Evolutionary conservation across 441 rosid species (phyloP), one percentile per base, ranked within the genome.

Genomic region (Corymbia calophylla): DNA sequence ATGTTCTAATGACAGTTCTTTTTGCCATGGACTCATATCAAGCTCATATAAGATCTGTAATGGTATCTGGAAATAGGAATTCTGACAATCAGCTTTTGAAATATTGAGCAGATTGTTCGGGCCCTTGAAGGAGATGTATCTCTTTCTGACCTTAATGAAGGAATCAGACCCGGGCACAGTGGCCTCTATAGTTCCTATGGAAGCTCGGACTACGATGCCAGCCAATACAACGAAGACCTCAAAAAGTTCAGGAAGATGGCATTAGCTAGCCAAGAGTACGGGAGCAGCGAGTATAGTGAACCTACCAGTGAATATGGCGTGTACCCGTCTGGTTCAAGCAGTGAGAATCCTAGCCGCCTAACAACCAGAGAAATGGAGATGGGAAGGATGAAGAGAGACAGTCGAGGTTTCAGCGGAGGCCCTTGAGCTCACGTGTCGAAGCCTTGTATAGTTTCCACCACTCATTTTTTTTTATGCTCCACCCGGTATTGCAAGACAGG

Each of bases 51-150:
- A 39, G 8, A 23, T 73, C 84, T 39, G 84, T 39, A 21, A 21
- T 4, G 29, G 49, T 73, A 47, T 73, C 8, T 73, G 48, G 84
- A 73, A 39, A 73, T 73, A 39, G 51, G 29, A 73, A 73, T 73
- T 73, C 84, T 73, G 84, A 73, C 84, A 12, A 73, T 73, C 84
- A 39, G 84, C 32, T 39, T 17, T 51, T 73, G 84, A 47, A 88
- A 53, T 18, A 53, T 23, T 88, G 88, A 31, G 14, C 89, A 90
- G 91, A 82, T 90, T 58, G 89, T 87, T 51, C 91, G 91, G 19
- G 91, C 91, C 62, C 82, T 90, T 15, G 91, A 90, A 49, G 91
- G 91, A n/a, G 89, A 90, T 51, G 91, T 53, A 51, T 90, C 91
- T 31, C 91, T 90, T n/a, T 80, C 89, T 5, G 91, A 90, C 81